These are phyloP conservation scores for Orbilia javanica DNA, from an alignment of 2,329 filamentous ascomycete species.

Conservation along the genomic window DNA sequence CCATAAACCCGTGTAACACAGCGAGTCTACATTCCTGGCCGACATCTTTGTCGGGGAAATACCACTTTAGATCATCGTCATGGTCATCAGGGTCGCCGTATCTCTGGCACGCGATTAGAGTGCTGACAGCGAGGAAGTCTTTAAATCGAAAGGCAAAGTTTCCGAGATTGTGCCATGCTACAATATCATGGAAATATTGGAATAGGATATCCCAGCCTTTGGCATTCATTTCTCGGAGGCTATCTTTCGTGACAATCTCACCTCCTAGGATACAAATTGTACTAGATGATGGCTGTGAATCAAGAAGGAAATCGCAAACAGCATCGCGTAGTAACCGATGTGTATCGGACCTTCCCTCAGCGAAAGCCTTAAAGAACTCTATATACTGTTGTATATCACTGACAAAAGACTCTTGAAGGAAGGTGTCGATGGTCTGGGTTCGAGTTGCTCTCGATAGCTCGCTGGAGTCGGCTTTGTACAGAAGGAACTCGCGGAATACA, in stretches of 20 bases:
- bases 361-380: neutral
- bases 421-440: neutral
- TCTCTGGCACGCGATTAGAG: neutral
- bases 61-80: neutral
- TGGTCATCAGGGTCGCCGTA: neutral
- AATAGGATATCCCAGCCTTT: neutral
- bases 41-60: neutral
- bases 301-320: neutral
- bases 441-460: neutral
- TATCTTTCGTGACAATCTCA: neutral
- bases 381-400: neutral
- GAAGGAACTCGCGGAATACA: neutral
- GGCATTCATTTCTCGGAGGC: neutral
- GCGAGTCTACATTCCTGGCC: neutral
- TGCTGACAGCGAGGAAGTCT: neutral
- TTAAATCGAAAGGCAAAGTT: neutral
- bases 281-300: neutral
- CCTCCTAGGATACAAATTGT: neutral
- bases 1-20: neutral
- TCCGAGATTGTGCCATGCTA: neutral
- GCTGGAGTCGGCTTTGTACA: neutral
- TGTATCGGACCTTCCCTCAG: neutral
- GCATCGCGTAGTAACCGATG: neutral
- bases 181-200: neutral
- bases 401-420: neutral